Base-by-base conservation (phyloP, 2,329 filamentous ascomycete genomes). In the Ascochyta koolunga region DNA sequence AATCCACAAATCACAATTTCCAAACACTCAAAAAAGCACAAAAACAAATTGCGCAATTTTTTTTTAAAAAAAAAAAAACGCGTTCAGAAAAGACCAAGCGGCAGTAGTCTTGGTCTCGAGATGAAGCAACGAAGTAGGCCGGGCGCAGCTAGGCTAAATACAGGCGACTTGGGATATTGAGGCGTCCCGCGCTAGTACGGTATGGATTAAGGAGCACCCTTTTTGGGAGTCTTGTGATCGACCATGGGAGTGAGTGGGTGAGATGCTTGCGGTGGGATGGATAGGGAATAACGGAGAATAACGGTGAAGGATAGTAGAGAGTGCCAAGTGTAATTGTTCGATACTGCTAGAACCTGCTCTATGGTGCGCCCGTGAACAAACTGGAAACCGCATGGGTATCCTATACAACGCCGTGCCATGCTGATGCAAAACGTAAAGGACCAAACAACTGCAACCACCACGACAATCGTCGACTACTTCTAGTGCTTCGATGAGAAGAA, bases 401-500 rank as follows among this genome's bases (percentile, higher is more conserved):
- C 51, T 33, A 19, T 35, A 48, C 27, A 50, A 55, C 41, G 36
- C 39, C 43, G n/a, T 55, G 46, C 52, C 41, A 55, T 55, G 52
- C 52, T 46, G 44, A 55, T 55, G 46, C 46, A 41, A 41, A 50
- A 41, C 19, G 24, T 2, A 16, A 25, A 13, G 13, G 37, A 50
- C 32, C 19, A 31, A 46, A 49, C 35, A 19, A 29, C 29, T 6
- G n/a, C 31, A 16, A 33, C 31, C 31, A 33, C 15, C 5, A 33
- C 15, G n/a, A 33, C 31, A 33, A 15, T 33, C n/a, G 31, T 8
- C 31, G 31, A 33, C 31, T 33, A 33, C 31, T 31, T 33, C 54
- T 62, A 67, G 56, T 66, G 65, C 46, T 67, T 67, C 4, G 71
- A 74, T 21, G 68, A 73, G 67, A 84, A 84, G 67, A 83, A 83